Evolutionary conservation across 225 moss, liverwort and hornwort species (phyloP).

Genomic region (Thuidium tamariscinum): DNA sequence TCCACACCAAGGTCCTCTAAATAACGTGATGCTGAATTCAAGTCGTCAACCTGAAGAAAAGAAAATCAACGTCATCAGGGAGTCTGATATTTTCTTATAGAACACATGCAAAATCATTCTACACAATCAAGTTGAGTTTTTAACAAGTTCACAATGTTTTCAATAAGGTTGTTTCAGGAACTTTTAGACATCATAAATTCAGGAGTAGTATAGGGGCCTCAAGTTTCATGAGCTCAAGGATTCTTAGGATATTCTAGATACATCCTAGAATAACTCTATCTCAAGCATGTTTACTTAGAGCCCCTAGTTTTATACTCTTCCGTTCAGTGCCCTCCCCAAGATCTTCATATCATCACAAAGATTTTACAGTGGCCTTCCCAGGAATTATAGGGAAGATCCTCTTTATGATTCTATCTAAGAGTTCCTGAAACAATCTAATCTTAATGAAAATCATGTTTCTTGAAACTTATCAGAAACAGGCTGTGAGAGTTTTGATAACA

Average conservation of each 20-base stretch:
- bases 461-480: background rate
- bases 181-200: background rate
- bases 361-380: background rate
- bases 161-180: background rate
- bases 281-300: background rate
- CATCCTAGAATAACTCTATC: background rate
- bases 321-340: background rate
- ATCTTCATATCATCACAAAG: too few relatives aligned
- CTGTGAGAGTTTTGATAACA: background rate
- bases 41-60: slow-evolving; percentile 23
- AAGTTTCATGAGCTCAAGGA: background rate
- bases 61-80: background rate
- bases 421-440: background rate
- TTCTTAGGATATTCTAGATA: background rate
- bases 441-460: background rate
- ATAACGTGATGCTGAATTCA: slow-evolving; percentile 31
- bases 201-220: background rate
- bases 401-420: background rate
- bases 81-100: background rate
- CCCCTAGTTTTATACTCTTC: background rate
- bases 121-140: background rate
- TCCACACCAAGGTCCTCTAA: slow-evolving; percentile 36
- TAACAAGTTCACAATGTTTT: too few relatives aligned
- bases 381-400: background rate
- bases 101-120: background rate